Percentiles rank a stretch among this genome's conserved stretches.
Conservation (phyloP, 1,284 basidiomycete genomes). For the Fomitopsis pinicola region DNA sequence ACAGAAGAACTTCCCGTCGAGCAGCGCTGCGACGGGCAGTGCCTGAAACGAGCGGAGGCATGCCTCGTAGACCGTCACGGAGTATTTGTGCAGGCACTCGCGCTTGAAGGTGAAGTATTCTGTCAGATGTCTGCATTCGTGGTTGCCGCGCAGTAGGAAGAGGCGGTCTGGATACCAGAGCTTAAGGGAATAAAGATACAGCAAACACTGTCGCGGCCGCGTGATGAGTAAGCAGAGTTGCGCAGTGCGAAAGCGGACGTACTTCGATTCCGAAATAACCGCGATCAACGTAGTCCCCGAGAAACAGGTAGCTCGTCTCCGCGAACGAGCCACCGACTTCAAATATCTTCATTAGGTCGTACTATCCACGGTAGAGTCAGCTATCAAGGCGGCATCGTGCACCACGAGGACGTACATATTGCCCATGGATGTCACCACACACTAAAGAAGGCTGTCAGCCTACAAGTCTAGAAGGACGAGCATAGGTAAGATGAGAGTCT, state of each 20-base stretch:
- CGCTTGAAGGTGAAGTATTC: slow-evolving; percentile 81
- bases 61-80: slow-evolving; percentile 81
- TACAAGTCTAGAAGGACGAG: background rate
- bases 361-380: slow-evolving; percentile 36
- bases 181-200: slow-evolving; percentile 91
- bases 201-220: slow-evolving; percentile 63
- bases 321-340: slow-evolving; percentile 90
- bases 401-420: slow-evolving; percentile 72
- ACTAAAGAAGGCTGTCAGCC: slow-evolving; percentile 43
- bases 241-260: slow-evolving; percentile 15
- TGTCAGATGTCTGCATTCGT: slow-evolving; percentile 95
- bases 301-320: slow-evolving; percentile 91
- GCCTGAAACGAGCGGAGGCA: slow-evolving; percentile 91
- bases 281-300: slow-evolving; percentile 98
- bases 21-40: slow-evolving; percentile 87
- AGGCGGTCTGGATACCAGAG: slow-evolving; percentile 91
- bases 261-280: slow-evolving; percentile 96
- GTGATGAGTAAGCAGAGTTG: slow-evolving; percentile 10
- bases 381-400: background rate
- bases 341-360: slow-evolving; percentile 97
- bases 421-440: slow-evolving; percentile 97
- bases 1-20: slow-evolving; percentile 97
- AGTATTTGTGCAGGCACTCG: slow-evolving; percentile 83
- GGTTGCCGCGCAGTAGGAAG: slow-evolving; percentile 91
- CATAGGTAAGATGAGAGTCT: background rate